Evolutionary conservation across 257 asterid species (phyloP).

Genomic region (Thymus mandschuricus): DNA sequence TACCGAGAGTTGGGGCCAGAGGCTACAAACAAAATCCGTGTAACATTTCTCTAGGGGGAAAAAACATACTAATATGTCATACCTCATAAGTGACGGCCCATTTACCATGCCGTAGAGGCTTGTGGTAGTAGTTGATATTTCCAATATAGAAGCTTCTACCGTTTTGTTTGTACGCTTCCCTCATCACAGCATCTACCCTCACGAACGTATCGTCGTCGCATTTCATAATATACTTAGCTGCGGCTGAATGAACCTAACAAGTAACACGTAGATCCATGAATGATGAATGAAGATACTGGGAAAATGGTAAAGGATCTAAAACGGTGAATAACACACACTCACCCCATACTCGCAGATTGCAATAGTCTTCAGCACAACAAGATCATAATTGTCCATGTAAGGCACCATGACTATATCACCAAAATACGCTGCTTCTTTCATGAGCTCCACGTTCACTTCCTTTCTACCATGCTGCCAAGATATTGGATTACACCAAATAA

Average conservation of each 20-base stretch:
- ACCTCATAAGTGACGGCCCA: constrained; percentile 99
- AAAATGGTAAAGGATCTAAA: constrained; percentile 26
- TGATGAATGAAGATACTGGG: constrained; percentile 11
- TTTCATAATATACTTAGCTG: constrained; percentile 86
- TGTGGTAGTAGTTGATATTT: constrained; percentile 89
- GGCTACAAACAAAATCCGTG: neutral
- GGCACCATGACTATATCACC: constrained; percentile 94
- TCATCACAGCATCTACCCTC: constrained; percentile 78
- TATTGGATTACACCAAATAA: constrained; percentile 19
- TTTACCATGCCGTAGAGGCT: constrained; percentile 92
- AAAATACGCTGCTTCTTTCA: constrained; percentile 91
- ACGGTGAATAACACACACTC: constrained; percentile 37
- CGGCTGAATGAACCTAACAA: constrained; percentile 64
- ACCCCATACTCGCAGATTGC: constrained; percentile 99
- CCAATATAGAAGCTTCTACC: constrained; percentile 80
- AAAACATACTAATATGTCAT: constrained; percentile 21
- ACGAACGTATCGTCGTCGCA: constrained; percentile 98
- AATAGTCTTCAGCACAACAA: constrained; percentile 86
- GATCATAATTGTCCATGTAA: constrained; percentile 94
- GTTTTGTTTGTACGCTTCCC: constrained; percentile 62
- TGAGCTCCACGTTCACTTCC: constrained; percentile 80
- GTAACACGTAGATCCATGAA: constrained; percentile 38
- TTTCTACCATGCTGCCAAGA: constrained; percentile 77
- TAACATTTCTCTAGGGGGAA: neutral
- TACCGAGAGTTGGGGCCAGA: neutral